Evolutionary conservation across 2,329 filamentous ascomycete species (phyloP), one percentile per base, ranked within the genome.

Genomic region (Dactylellina haptotyla): DNA sequence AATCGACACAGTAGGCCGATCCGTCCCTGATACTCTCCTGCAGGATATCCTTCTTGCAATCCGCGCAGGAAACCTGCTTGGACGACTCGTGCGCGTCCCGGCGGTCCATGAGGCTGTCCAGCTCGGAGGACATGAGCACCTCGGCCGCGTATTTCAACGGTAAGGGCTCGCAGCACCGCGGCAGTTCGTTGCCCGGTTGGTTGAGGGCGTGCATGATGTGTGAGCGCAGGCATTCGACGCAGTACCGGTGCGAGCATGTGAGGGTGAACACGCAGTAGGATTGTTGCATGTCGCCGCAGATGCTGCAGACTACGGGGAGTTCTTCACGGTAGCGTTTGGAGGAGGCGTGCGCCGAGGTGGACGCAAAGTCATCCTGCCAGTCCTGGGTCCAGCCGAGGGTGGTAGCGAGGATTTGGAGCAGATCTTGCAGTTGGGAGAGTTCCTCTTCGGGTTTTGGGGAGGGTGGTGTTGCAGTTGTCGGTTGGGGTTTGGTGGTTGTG

Each of bases 1-100:
- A 78, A 1, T 20, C 26, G 2, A 62, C 51, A 37, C 77, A 78
- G 10, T 23, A 75, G 9, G 48, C 73, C 2, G 75, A 58, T 30
- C 59, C 28, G 37, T 65, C 43, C 16, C 41, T 56, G 41, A 75
- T 59, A 51, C 70, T 61, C 6, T 41, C 61, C 23, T 66, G 63
- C n/a, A 74, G 28, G 3, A 74, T 59, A 62, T 66, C 63, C 32
- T 62, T 39, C 48, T 74, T 67, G 26, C 69, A 74, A 16, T 61
- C 32, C 4, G 50, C 39, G n/a, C 69, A 67, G 6, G 69, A 57
- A 8, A 62, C 46, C 20, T 67, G 69, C 43, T 66, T 67, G 20
- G 61, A 61, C n/a, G 61, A 67, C 18, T 74, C 69, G 25, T 66
- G 48, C 16, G 61, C 61, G 30, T 66, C 61, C 39, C 54, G 43